phyloP scores from a whole-genome alignment of 345 rosid species.

The Syzygium aromaticum region DNA sequence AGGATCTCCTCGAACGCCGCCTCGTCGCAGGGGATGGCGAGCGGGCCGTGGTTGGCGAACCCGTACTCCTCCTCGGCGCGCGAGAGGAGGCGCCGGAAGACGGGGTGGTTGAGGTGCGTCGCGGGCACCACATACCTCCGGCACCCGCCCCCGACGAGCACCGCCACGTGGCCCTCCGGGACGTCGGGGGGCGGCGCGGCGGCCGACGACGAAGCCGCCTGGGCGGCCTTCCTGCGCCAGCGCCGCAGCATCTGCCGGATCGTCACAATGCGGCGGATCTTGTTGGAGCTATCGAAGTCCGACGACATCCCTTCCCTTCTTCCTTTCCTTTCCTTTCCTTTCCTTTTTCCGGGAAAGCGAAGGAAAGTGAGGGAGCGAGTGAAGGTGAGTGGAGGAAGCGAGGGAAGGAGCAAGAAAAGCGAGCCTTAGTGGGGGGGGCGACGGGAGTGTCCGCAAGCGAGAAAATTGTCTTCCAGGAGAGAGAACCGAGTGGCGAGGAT shows the following conservation, averaged over 20 bases:
- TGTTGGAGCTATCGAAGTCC: constrained; percentile 33
- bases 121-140: constrained; percentile 65
- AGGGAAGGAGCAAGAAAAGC: not conserved
- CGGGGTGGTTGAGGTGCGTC: constrained; percentile 77
- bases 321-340: not conserved
- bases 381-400: too few relatives aligned
- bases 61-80: constrained; percentile 90
- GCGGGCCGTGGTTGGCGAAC: constrained; percentile 53
- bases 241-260: constrained; percentile 73
- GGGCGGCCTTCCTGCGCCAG: constrained; percentile 65
- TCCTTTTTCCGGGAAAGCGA: not conserved
- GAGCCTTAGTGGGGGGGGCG: not conserved
- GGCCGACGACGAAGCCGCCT: constrained; percentile 9
- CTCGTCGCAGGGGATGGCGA: constrained; percentile 83
- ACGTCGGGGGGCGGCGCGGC: constrained; percentile 41
- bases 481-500: not conserved
- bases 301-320: not conserved
- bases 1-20: constrained; percentile 67
- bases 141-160: constrained; percentile 49
- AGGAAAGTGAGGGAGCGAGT: not conserved
- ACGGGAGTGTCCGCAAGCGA: not conserved
- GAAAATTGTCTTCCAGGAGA: not conserved
- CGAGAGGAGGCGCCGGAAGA: constrained; percentile 51
- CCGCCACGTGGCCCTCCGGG: constrained; percentile 80
- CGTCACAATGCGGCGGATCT: constrained; percentile 61